phyloP scores from a whole-genome alignment of 352 stramenopile species.

The Peronospora farinosa region DNA sequence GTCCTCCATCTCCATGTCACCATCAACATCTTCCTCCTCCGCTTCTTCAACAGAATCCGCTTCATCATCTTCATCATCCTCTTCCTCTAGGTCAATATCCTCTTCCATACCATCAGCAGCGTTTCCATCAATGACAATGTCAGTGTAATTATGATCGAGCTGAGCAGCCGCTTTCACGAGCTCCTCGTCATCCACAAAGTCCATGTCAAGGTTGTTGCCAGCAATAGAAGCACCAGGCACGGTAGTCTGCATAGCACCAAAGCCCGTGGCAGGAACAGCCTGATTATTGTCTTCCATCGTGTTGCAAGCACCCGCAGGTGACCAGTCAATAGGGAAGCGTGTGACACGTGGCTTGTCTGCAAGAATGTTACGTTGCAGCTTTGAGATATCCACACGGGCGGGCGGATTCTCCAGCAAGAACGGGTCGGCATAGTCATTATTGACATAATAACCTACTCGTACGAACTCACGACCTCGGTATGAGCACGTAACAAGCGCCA shows the following conservation, averaged over 20 bases:
- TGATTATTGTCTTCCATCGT: slow-evolving; percentile 34
- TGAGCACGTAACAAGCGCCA: slow-evolving; percentile 96
- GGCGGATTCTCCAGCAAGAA: slow-evolving; percentile 81
- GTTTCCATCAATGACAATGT: slow-evolving; percentile 80
- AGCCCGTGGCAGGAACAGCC: slow-evolving; percentile 11
- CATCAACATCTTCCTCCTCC: slow-evolving; percentile 66
- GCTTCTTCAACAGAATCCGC: slow-evolving; percentile 57
- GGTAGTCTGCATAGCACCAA: slow-evolving; percentile 22
- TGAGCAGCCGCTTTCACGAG: slow-evolving; percentile 80
- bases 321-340: slow-evolving; percentile 96
- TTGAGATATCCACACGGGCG: slow-evolving; percentile 80
- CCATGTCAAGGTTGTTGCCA: slow-evolving; percentile 45
- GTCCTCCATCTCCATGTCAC: slow-evolving; percentile 70
- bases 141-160: slow-evolving; percentile 84
- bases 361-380: slow-evolving; percentile 94
- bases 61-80: slow-evolving; percentile 63
- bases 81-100: slow-evolving; percentile 62
- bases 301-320: slow-evolving; percentile 47
- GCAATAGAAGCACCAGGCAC: slow-evolving; percentile 5
- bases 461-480: slow-evolving; percentile 98
- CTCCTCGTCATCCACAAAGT: slow-evolving; percentile 81
- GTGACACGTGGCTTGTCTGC: slow-evolving; percentile 94
- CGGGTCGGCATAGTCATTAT: slow-evolving; percentile 96
- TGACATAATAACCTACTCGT: slow-evolving; percentile 96
- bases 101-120: slow-evolving; percentile 49